phyloP scores from a whole-genome alignment of 2,329 filamentous ascomycete genomes.

The Sporothrix luriei region DNA sequence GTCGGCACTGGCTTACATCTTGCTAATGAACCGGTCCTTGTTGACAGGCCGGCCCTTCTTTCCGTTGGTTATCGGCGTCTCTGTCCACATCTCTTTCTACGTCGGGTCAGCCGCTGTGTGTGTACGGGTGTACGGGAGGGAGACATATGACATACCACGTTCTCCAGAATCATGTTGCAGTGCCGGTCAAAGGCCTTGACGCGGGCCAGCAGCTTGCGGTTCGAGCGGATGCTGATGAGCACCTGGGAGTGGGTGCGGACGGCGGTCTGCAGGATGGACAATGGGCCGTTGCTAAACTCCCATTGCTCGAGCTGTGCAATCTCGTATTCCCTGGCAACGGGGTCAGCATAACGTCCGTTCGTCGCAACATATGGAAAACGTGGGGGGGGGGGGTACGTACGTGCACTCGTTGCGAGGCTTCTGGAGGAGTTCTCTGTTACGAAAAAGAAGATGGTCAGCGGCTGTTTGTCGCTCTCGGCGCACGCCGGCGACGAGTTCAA shows the following conservation, averaged over 20 bases:
- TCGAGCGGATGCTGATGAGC: slow-evolving; percentile 95
- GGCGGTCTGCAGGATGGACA: slow-evolving; percentile 95
- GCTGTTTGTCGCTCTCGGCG: background rate
- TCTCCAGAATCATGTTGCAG: slow-evolving; percentile 75
- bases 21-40: slow-evolving; percentile 97
- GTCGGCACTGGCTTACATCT: slow-evolving; percentile 60
- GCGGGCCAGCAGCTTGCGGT: slow-evolving; percentile 93
- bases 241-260: slow-evolving; percentile 94
- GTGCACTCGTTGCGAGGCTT: slow-evolving; percentile 38
- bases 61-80: slow-evolving; percentile 82
- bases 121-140: background rate
- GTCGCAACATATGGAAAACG: background rate
- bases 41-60: slow-evolving; percentile 91
- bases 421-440: slow-evolving; percentile 35
- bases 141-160: slow-evolving; percentile 36
- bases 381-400: slow-evolving; percentile 21
- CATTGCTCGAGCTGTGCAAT: slow-evolving; percentile 68
- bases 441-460: background rate
- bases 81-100: slow-evolving; percentile 96
- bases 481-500: no score
- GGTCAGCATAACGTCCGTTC: slow-evolving; percentile 5
- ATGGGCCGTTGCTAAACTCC: slow-evolving; percentile 56
- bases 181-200: slow-evolving; percentile 99
- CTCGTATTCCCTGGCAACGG: slow-evolving; percentile 75
- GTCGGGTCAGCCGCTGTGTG: background rate